Evolutionary conservation across 805 yeast genomes (phyloP).

Genomic region (Candida morakotiae): DNA sequence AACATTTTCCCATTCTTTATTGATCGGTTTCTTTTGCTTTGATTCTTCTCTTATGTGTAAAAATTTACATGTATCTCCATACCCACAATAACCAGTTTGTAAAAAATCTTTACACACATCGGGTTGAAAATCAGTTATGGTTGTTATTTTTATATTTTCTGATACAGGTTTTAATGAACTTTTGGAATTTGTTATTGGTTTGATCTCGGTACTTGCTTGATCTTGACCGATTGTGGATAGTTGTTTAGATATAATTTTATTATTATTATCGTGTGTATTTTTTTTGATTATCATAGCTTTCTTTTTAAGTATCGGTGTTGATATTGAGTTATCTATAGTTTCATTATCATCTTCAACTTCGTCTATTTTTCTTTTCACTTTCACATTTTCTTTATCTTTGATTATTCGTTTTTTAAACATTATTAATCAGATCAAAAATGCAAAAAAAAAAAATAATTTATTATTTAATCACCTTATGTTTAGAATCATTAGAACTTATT

Average conservation of each 20-base stretch:
- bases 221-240: slow-evolving; percentile 1
- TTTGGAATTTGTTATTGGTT: neutral
- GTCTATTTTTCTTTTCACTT: slow-evolving; percentile 1
- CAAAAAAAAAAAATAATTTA: neutral
- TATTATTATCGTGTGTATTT: too few relatives aligned
- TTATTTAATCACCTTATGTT: neutral
- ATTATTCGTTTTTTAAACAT: slow-evolving; percentile 25
- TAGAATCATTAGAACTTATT: slow-evolving; percentile 1
- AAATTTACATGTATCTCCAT: slow-evolving; percentile 95
- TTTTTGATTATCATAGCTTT: neutral
- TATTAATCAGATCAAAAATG: neutral
- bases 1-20: slow-evolving; percentile 58
- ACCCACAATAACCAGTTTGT: slow-evolving; percentile 93
- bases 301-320: neutral
- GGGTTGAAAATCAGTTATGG: slow-evolving; percentile 80
- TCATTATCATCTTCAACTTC: neutral
- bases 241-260: neutral
- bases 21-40: slow-evolving; percentile 60
- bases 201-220: neutral
- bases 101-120: slow-evolving; percentile 91
- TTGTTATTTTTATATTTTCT: slow-evolving; percentile 53
- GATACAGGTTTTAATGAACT: slow-evolving; percentile 27
- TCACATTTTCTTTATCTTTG: slow-evolving; percentile 9
- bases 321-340: neutral
- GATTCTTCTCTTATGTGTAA: slow-evolving; percentile 86